Percentiles rank a stretch among this genome's conserved stretches.
Evolutionary conservation across 2,329 filamentous ascomycete species (phyloP).

Genomic region (Aspergillus latus): DNA sequence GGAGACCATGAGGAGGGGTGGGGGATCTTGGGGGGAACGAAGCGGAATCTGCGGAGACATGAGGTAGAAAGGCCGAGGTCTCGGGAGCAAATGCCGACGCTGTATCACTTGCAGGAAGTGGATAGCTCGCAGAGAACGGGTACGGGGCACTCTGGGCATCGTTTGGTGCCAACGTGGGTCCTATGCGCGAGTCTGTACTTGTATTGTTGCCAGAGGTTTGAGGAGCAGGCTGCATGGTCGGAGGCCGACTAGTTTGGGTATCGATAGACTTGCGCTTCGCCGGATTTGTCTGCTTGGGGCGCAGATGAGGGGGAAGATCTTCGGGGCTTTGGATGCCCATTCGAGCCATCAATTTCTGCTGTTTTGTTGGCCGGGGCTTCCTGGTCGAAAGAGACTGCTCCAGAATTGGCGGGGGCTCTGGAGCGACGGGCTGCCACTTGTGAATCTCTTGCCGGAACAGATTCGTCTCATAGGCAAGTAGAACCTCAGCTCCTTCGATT

Average conservation of each 20-base stretch:
- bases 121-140: slow-evolving; percentile 42
- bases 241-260: slow-evolving; percentile 29
- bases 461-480: slow-evolving; percentile 92
- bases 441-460: slow-evolving; percentile 95
- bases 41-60: slow-evolving; percentile 36
- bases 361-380: slow-evolving; percentile 93
- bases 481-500: slow-evolving; percentile 92
- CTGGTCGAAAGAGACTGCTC: slow-evolving; percentile 87
- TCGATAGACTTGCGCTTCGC: slow-evolving; percentile 69
- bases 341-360: slow-evolving; percentile 89
- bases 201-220: slow-evolving; percentile 31
- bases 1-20: slow-evolving; percentile 30
- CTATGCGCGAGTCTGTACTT: slow-evolving; percentile 32
- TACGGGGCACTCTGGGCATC: slow-evolving; percentile 34
- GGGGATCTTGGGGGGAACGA: slow-evolving; percentile 44
- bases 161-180: slow-evolving; percentile 34
- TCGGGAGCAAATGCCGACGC: slow-evolving; percentile 38
- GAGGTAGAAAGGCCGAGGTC: slow-evolving; percentile 40
- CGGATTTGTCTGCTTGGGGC: slow-evolving; percentile 71
- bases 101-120: slow-evolving; percentile 37
- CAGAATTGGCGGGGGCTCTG: slow-evolving; percentile 78
- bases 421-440: slow-evolving; percentile 88
- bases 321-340: slow-evolving; percentile 88
- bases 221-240: slow-evolving; percentile 33
- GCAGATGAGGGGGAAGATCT: slow-evolving; percentile 78